A percentile compares a stretch with the other conserved stretches of the same genome.
Conservation (phyloP, 257 asterid genomes). For the Linderniella brevidens region DNA sequence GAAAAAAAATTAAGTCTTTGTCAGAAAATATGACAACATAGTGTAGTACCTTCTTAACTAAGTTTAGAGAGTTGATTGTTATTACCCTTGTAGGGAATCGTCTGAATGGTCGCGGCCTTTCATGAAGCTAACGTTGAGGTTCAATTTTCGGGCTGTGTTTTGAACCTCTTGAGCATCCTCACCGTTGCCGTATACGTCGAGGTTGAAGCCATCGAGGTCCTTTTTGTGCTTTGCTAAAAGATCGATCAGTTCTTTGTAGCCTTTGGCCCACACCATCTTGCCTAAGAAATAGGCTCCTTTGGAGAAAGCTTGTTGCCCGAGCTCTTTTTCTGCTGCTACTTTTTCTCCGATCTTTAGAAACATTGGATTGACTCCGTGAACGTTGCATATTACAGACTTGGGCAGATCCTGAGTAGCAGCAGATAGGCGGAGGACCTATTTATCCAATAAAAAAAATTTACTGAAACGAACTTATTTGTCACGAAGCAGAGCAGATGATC, state of each 20-base stretch:
- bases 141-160: slow-evolving; percentile 62
- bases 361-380: slow-evolving; percentile 93
- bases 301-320: slow-evolving; percentile 60
- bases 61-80: background rate
- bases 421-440: slow-evolving; percentile 88
- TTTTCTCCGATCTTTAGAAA: slow-evolving; percentile 77
- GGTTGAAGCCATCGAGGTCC: slow-evolving; percentile 73
- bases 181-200: slow-evolving; percentile 91
- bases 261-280: slow-evolving; percentile 99
- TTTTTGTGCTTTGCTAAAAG: slow-evolving; percentile 59
- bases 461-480: background rate
- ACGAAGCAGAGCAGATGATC: background rate
- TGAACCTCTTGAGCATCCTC: slow-evolving; percentile 96
- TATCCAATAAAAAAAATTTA: slow-evolving; percentile 1
- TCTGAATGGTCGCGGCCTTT: slow-evolving; percentile 97
- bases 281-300: slow-evolving; percentile 97
- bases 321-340: slow-evolving; percentile 70
- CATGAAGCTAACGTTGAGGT: slow-evolving; percentile 75
- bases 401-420: slow-evolving; percentile 97
- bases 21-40: background rate
- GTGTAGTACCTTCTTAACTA: background rate
- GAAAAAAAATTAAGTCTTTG: background rate
- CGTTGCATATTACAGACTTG: slow-evolving; percentile 72
- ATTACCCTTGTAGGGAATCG: slow-evolving; percentile 87
- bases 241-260: slow-evolving; percentile 84